These are phyloP conservation scores for Kluyveromyces dobzhanskii DNA, from an alignment of 805 yeast species.

Conservation along the genomic window DNA sequence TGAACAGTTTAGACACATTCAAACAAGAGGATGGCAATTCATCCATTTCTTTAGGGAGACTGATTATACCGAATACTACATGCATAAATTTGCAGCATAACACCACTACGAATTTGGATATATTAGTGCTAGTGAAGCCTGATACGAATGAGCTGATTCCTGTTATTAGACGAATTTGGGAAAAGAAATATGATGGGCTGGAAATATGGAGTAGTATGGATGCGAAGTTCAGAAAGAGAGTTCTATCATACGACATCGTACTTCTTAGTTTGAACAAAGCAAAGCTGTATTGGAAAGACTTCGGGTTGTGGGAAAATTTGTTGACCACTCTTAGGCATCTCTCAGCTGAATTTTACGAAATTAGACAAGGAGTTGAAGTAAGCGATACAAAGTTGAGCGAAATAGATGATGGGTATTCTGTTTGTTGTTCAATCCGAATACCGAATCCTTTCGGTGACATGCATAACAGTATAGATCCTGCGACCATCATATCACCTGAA, in stretches of 20 bases:
- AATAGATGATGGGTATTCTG: constrained; percentile 17
- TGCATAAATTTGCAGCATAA: constrained; percentile 20
- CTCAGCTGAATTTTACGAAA: background rate
- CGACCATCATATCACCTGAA: constrained; percentile 23
- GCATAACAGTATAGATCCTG: constrained; percentile 12
- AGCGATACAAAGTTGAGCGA: constrained; percentile 19
- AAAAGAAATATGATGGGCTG: constrained; percentile 17
- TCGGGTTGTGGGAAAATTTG: constrained; percentile 14
- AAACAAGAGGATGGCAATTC: constrained; percentile 11
- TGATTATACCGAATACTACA: constrained; percentile 14
- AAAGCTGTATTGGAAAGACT: constrained; percentile 17
- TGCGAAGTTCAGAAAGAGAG: constrained; percentile 13
- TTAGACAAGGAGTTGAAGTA: constrained; percentile 15
- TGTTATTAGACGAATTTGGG: constrained; percentile 23
- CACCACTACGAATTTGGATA: constrained; percentile 12
- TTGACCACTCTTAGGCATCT: constrained; percentile 10
- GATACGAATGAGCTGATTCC: constrained; percentile 17
- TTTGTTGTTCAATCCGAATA: constrained; percentile 14
- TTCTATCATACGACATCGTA: constrained; percentile 9
- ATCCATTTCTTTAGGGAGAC: constrained; percentile 11
- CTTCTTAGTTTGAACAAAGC: constrained; percentile 11
- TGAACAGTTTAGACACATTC: constrained; percentile 22
- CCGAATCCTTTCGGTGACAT: constrained; percentile 17
- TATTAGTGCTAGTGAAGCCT: constrained; percentile 22
- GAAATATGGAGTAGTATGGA: constrained; percentile 22